These are phyloP conservation scores for Penstemon davidsonii DNA, from an alignment of 257 asterid genomes.

Conservation along the genomic window DNA sequence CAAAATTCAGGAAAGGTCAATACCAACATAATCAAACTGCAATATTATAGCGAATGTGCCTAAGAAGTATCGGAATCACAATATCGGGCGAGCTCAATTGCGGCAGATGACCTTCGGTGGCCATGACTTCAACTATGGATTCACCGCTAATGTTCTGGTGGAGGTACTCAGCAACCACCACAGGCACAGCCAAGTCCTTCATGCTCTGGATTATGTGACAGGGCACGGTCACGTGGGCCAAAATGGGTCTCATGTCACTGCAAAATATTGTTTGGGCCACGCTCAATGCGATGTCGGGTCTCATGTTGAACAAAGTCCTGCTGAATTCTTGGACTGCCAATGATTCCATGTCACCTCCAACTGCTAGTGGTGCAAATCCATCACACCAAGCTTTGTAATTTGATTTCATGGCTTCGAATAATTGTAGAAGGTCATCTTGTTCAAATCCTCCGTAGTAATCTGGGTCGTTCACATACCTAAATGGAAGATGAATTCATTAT, in stretches of 20 bases:
- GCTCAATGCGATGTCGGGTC: slow-evolving; percentile 74
- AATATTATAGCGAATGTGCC: slow-evolving; percentile 53
- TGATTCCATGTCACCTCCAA: slow-evolving; percentile 77
- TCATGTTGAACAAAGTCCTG: slow-evolving; percentile 69
- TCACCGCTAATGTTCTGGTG: slow-evolving; percentile 60
- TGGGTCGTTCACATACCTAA: slow-evolving; percentile 21
- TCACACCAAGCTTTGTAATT: slow-evolving; percentile 72
- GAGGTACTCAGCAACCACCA: slow-evolving; percentile 68
- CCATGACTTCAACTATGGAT: slow-evolving; percentile 63
- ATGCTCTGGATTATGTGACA: slow-evolving; percentile 77
- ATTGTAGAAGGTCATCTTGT: slow-evolving; percentile 34
- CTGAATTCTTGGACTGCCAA: slow-evolving; percentile 81
- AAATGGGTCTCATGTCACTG: slow-evolving; percentile 44
- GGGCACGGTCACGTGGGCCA: slow-evolving; percentile 58
- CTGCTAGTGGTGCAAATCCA: slow-evolving; percentile 72
- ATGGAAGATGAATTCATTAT: neutral
- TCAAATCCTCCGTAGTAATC: slow-evolving; percentile 46
- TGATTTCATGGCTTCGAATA: slow-evolving; percentile 44
- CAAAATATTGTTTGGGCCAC: slow-evolving; percentile 54
- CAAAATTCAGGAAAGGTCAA: too few species aligned
- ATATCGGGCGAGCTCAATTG: slow-evolving; percentile 71
- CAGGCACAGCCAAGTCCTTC: slow-evolving; percentile 72
- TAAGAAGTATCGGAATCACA: slow-evolving; percentile 57
- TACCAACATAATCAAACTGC: neutral
- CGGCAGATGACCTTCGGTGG: slow-evolving; percentile 78